These are phyloP conservation scores for Saccharum spontaneum DNA, from an alignment of 176 grass and related monocot species.

Conservation along the genomic window DNA sequence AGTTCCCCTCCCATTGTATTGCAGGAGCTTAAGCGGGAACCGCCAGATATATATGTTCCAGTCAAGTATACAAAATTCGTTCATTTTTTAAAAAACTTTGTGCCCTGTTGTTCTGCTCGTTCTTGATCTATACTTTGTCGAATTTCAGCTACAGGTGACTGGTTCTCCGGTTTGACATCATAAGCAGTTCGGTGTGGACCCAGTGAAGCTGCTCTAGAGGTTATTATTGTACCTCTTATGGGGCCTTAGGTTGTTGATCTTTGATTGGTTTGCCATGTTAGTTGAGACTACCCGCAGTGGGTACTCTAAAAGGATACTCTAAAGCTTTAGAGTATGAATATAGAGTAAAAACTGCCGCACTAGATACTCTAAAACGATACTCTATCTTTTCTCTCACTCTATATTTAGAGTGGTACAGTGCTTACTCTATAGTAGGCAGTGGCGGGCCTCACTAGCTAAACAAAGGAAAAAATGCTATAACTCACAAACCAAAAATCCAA, in stretches of 20 bases:
- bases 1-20: conserved; percentile 32
- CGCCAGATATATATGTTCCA: conserved; percentile 18
- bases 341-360: too few species aligned
- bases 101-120: background rate
- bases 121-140: background rate
- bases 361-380: too few species aligned
- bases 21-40: conserved; percentile 27
- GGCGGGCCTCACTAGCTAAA: too few species aligned
- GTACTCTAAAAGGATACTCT: too few species aligned
- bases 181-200: conserved; percentile 8
- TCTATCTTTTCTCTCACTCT: too few species aligned
- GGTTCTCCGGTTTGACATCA: conserved; percentile 1
- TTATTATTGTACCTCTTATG: conserved; percentile 32
- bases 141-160: conserved; percentile 12
- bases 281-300: too few species aligned
- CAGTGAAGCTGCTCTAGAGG: background rate
- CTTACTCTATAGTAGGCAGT: too few species aligned
- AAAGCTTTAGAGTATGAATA: too few species aligned
- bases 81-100: conserved; percentile 35
- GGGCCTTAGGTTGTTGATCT: conserved; percentile 45
- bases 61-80: conserved; percentile 43
- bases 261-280: conserved; percentile 38
- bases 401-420: too few species aligned
- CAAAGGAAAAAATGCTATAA: too few species aligned
- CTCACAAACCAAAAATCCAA: too few species aligned